Percentiles rank a stretch among this genome's conserved stretches.
These are phyloP conservation scores for Sphaerulina vaccinii DNA, from an alignment of 2,329 filamentous ascomycete genomes.

Conservation along the genomic window DNA sequence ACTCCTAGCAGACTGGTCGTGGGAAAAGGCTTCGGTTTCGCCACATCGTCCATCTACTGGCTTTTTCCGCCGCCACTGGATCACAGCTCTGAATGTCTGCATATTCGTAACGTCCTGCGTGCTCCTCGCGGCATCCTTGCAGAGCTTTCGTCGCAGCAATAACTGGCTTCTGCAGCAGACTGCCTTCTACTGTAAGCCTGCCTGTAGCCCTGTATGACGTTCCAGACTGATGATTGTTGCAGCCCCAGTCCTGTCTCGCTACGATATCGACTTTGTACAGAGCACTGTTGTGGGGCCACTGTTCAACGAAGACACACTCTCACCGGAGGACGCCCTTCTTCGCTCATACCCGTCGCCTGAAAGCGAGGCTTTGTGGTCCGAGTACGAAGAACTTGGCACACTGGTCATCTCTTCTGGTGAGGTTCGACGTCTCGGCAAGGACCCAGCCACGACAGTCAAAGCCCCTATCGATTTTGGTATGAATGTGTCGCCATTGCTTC, in stretches of 20 bases:
- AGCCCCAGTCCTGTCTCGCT: conserved; percentile 2
- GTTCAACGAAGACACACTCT: conserved; percentile 5
- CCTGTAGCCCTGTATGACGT: no score
- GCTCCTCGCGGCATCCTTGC: background rate
- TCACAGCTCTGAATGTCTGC: conserved; percentile 2
- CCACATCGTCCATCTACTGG: background rate
- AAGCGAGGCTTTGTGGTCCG: background rate
- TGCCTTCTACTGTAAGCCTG: conserved; percentile 3
- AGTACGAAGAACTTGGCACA: conserved; percentile 3
- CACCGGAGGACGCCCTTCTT: background rate
- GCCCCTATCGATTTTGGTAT: background rate
- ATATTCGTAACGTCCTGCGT: background rate
- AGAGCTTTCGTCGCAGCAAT: background rate
- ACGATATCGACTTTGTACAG: conserved; percentile 3
- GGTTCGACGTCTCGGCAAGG: background rate
- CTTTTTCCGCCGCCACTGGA: background rate
- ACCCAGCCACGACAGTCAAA: conserved; percentile 2
- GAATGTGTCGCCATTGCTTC: no score
- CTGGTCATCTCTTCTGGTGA: conserved; percentile 1
- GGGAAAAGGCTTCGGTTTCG: conserved; percentile 1
- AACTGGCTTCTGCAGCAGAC: background rate
- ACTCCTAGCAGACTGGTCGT: background rate
- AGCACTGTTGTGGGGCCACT: conserved; percentile 4
- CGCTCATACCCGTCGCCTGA: conserved; percentile 1
- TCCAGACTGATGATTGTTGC: no score